Percentiles rank a stretch among this genome's conserved stretches.
Conservation (phyloP, 2,329 filamentous ascomycete species). For the Paramyrothecium roridum region DNA sequence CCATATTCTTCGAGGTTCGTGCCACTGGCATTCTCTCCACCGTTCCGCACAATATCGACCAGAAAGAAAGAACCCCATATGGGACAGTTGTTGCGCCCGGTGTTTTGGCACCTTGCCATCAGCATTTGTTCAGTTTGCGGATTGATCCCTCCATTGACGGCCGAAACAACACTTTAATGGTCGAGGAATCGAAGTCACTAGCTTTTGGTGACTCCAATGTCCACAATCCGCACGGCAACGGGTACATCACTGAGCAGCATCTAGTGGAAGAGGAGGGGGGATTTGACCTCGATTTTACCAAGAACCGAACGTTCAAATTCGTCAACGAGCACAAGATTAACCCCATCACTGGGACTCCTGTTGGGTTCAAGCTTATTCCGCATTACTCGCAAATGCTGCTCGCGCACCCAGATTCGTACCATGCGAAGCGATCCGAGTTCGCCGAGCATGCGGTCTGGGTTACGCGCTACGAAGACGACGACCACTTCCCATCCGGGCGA, state of each 20-base stretch:
- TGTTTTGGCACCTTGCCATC: constrained; percentile 63
- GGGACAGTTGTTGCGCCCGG: constrained; percentile 61
- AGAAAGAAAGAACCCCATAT: constrained; percentile 44
- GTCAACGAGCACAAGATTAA: constrained; percentile 42
- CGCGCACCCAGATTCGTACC: constrained; percentile 33
- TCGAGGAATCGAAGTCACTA: constrained; percentile 37
- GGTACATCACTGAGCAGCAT: constrained; percentile 39
- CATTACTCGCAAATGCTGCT: constrained; percentile 53
- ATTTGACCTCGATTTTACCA: constrained; percentile 45
- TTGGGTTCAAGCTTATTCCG: constrained; percentile 44
- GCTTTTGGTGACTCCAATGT: constrained; percentile 29
- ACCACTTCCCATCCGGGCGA: constrained; percentile 38
- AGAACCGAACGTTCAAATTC: constrained; percentile 48
- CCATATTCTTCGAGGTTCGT: constrained; percentile 51
- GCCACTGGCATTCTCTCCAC: constrained; percentile 46
- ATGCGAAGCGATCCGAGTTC: constrained; percentile 38
- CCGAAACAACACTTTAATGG: constrained; percentile 47
- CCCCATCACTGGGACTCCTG: constrained; percentile 38
- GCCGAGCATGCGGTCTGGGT: constrained; percentile 42
- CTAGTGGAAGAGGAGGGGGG: constrained; percentile 39
- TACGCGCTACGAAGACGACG: constrained; percentile 38
- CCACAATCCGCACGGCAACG: constrained; percentile 47
- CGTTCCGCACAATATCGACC: constrained; percentile 48
- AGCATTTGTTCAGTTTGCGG: constrained; percentile 64
- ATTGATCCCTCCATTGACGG: constrained; percentile 66